Percentiles rank a stretch among this genome's conserved stretches.
phyloP scores from a whole-genome alignment of 768 basidiomycete genomes.

The Leccinum disarticulatum region DNA sequence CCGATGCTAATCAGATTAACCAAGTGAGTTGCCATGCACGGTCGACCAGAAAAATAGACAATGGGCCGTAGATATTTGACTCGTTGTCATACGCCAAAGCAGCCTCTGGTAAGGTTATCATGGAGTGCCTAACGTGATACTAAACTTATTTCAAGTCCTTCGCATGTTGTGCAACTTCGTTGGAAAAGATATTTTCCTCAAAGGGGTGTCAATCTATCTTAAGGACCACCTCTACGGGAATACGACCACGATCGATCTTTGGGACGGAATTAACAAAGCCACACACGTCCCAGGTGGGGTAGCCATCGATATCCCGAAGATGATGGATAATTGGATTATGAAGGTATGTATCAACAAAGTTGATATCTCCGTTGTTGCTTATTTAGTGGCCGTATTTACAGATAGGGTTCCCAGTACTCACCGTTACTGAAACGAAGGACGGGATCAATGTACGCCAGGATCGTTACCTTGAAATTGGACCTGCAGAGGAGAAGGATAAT shows the following conservation, averaged over 20 bases:
- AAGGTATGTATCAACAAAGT: conserved; percentile 45
- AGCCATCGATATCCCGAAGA: conserved; percentile 61
- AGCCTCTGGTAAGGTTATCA: conserved; percentile 54
- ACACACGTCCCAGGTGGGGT: conserved; percentile 42
- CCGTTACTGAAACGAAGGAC: conserved; percentile 71
- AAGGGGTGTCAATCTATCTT: conserved; percentile 88
- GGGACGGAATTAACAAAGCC: conserved; percentile 79
- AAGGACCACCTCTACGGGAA: conserved; percentile 86
- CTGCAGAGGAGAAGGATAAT: conserved; percentile 77
- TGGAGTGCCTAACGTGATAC: not conserved
- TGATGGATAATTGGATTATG: conserved; percentile 93
- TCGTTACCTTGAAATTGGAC: conserved; percentile 86
- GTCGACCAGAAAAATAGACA: not conserved
- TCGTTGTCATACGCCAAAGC: conserved; percentile 84
- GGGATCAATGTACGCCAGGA: conserved; percentile 85
- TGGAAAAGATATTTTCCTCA: conserved; percentile 85
- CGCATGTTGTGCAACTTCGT: conserved; percentile 91
- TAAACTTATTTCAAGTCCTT: conserved; percentile 53
- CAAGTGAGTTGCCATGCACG: conserved; percentile 42
- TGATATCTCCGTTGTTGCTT: not conserved
- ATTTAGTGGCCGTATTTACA: conserved; percentile 15
- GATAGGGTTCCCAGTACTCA: conserved; percentile 88
- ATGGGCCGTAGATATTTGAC: conserved; percentile 74
- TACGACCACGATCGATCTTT: conserved; percentile 82
- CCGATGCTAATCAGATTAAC: conserved; percentile 82